Evolutionary conservation across 148 eudicot species (phyloP), one percentile per base, ranked within the genome.

Genomic region (Hydrangea macrophylla): DNA sequence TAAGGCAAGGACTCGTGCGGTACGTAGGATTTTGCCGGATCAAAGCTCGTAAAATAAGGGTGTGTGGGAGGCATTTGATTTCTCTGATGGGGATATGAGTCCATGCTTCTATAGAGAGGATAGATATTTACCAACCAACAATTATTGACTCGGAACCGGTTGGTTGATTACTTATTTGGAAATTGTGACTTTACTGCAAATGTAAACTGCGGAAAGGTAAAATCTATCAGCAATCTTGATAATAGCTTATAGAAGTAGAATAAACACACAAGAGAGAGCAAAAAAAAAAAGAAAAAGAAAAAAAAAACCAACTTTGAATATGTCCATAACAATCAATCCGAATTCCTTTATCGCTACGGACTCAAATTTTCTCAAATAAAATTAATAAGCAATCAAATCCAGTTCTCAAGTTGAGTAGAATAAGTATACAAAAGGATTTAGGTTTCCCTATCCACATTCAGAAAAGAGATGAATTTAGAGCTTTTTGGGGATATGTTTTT

Each of bases 1-100:
- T 68, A 71, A 70, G 84, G 87, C 80, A 79, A 81, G 56, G 71
- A 24, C 60, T 76, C 82, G 64, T 78, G 69, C 20, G 35, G 24
- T 35, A 48, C 30, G 20, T 78, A 72, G 26, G 74, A 58, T 27
- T 54, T 58, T 11, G 76, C 1, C 27, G 48, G 58, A 63, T 73
- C 84, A 60, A 74, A 65, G 22, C 26, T 78, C 12, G 88, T 83
- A 17, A 78, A 50, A 40, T 36, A 65, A 36, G 67, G 57, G 17
- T 70, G 87, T 22, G 57, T 0, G 28, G 24, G 62, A 22, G 85
- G 81, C 60, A 73, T 55, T 12, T 69, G 90, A 68, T 59, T 64
- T 27, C 31, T 68, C 68, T 73, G 78, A 36, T 60, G 68, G 58
- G 88, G 82, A 61, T 62, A 63, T 18, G 83, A 33, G 72, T 64